phyloP scores from a whole-genome alignment of 2,329 filamentous ascomycete species.

The Dissoconium aciculare region DNA sequence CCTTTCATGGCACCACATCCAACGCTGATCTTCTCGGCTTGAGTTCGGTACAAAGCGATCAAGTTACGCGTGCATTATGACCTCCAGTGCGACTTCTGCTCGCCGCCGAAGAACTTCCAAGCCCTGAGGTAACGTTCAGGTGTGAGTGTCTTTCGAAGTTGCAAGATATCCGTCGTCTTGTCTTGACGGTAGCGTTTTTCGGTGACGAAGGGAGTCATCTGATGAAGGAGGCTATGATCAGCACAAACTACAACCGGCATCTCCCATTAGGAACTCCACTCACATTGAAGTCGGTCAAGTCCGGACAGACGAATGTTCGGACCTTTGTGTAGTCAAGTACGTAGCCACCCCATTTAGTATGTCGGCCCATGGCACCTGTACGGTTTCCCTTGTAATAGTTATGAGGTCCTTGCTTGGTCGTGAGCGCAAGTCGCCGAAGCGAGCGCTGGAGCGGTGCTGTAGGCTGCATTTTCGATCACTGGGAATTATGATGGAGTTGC shows the following conservation, averaged over 20 bases:
- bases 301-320: constrained; percentile 73
- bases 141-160: constrained; percentile 20
- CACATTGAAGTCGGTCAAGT: constrained; percentile 59
- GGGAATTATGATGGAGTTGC: no score
- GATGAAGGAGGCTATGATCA: constrained; percentile 3
- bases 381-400: constrained; percentile 97
- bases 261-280: constrained; percentile 3
- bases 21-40: no score
- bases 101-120: constrained; percentile 23
- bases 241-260: not conserved
- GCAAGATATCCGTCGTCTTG: constrained; percentile 35
- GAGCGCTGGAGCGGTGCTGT: constrained; percentile 52
- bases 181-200: constrained; percentile 39
- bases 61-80: no score
- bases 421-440: constrained; percentile 63
- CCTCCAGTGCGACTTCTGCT: no score
- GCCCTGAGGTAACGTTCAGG: constrained; percentile 20
- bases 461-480: constrained; percentile 36
- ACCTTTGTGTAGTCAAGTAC: constrained; percentile 74
- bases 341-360: constrained; percentile 74
- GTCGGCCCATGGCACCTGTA: constrained; percentile 70
- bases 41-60: no score
- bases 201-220: constrained; percentile 72
- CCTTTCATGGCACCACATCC: no score
- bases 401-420: constrained; percentile 82